Base-by-base conservation (phyloP, 2,329 filamentous ascomycete genomes). In the Fusarium transvaalense region DNA sequence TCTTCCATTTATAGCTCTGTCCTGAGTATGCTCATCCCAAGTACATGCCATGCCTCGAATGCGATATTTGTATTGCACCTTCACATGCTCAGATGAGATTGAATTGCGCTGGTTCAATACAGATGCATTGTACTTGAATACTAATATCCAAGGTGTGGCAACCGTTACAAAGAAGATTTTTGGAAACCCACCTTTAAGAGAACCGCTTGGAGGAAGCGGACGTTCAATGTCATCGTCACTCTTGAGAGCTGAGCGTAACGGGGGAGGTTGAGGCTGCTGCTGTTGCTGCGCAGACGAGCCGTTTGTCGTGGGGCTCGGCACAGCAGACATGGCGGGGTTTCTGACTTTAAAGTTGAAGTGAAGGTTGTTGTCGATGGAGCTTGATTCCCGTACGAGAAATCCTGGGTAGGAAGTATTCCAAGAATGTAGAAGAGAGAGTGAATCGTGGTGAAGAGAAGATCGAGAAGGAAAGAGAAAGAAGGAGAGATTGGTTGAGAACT, bases 191-290 rank as follows among this genome's bases (percentile, higher is more conserved):
- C 82, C 82, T 82, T 84, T 84, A 41, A 78, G 71, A 37, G 79
- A 75, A 51, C 77, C 77, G 63, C 76, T 79, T 37, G 78, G 72
- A 13, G 81, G 77, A 23, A 75, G 74, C 4, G 78, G 75, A 61
- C 74, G 77, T 45, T 81, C 79, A 47, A 47, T 71, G 46, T 83
- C 82, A 51, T 82, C 80, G 31, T 84, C 82, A 15, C 69, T 73
- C 73, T 84, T 84, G 68, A 83, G 74, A 25, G 80, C 82, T 37
- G 82, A 83, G 46, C 80, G 80, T 53, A 83, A 73, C 9, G 81
- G 79, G 61, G 52, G 52, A 10, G 52, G 52, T 14, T 70, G 70
- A 63, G 68, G 71, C 61, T 67, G 70, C 42, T 64, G 65, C 61
- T 69, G 70, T 38, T 64, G 65, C 38, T 60, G 64, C 29, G 51